phyloP scores from a whole-genome alignment of 371 early-diverging fungal species.

The Haplosporangium sp. region DNA sequence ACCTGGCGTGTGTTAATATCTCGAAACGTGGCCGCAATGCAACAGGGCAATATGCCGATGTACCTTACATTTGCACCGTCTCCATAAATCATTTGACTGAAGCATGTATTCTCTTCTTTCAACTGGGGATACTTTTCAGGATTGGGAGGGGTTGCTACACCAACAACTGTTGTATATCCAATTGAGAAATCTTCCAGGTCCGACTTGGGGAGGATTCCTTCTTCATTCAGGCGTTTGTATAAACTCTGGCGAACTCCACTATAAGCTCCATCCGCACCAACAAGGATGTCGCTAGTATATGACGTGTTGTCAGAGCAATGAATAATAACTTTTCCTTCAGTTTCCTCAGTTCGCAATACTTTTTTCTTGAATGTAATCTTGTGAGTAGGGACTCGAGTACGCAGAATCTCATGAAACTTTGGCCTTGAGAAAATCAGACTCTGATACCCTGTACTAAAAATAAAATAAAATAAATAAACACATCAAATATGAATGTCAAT shows the following conservation, averaged over 20 bases:
- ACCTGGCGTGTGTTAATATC: too few relatives aligned
- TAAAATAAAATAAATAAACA: too few relatives aligned
- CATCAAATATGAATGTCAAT: too few relatives aligned
- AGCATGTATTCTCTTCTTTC: constrained; percentile 1
- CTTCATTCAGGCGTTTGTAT: constrained; percentile 6
- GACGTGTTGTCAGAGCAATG: constrained; percentile 14
- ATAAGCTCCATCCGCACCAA: constrained; percentile 30
- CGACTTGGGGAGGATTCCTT: constrained; percentile 3
- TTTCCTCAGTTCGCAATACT: constrained; percentile 1
- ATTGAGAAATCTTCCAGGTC: constrained; percentile 3
- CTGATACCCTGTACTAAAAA: constrained; percentile 13
- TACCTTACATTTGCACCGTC: too few relatives aligned
- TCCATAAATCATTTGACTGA: not conserved
- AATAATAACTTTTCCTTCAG: constrained; percentile 4
- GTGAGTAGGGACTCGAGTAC: not conserved
- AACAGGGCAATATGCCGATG: too few relatives aligned
- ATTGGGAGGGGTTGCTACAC: constrained; percentile 1
- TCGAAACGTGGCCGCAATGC: too few relatives aligned
- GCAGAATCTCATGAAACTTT: constrained; percentile 7
- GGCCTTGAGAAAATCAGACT: constrained; percentile 12
- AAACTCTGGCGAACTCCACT: constrained; percentile 20
- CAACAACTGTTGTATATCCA: constrained; percentile 5
- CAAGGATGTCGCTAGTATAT: constrained; percentile 21
- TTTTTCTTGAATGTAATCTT: constrained; percentile 11
- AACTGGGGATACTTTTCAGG: constrained; percentile 13